Conservation (phyloP, 2,329 filamentous ascomycete genomes). For the Ustulina deusta region DNA sequence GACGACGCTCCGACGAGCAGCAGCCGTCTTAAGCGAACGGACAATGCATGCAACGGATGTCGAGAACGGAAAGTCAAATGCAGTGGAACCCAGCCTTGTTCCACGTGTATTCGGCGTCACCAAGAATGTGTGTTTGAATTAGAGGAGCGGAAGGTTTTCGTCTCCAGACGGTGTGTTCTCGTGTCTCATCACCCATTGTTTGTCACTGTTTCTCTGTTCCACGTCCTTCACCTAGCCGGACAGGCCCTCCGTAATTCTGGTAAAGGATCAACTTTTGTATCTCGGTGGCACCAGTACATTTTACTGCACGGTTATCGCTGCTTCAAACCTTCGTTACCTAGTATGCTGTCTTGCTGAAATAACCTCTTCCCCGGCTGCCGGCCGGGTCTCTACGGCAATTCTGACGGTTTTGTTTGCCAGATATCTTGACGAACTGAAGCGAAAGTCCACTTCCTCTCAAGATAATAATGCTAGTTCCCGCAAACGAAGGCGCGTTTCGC, state of each 20-base stretch:
- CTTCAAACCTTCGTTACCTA: neutral
- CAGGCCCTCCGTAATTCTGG: neutral
- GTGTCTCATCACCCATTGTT: neutral
- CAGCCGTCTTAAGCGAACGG: slow-evolving; percentile 13
- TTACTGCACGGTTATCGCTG: neutral
- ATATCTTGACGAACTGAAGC: slow-evolving; percentile 23
- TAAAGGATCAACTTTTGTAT: neutral
- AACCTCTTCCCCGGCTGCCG: neutral
- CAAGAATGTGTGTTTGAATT: slow-evolving; percentile 23
- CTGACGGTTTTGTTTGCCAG: slow-evolving; percentile 2
- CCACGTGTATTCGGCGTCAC: slow-evolving; percentile 20
- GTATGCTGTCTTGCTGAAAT: neutral
- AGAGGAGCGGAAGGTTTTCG: slow-evolving; percentile 21
- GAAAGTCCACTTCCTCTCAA: slow-evolving; percentile 15
- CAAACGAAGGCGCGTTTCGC: slow-evolving; percentile 4
- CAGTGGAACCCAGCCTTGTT: slow-evolving; percentile 22
- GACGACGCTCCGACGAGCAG: neutral
- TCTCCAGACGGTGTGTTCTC: slow-evolving; percentile 26
- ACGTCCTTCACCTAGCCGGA: neutral
- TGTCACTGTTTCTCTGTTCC: neutral
- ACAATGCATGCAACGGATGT: slow-evolving; percentile 25
- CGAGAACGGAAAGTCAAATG: slow-evolving; percentile 28
- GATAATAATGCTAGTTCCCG: neutral
- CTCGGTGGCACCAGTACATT: too few species aligned
- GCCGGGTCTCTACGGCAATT: neutral